Evolutionary conservation across 2,329 filamentous ascomycete species (phyloP), one percentile per base, ranked within the genome.

Genomic region (Aspergillus felis): DNA sequence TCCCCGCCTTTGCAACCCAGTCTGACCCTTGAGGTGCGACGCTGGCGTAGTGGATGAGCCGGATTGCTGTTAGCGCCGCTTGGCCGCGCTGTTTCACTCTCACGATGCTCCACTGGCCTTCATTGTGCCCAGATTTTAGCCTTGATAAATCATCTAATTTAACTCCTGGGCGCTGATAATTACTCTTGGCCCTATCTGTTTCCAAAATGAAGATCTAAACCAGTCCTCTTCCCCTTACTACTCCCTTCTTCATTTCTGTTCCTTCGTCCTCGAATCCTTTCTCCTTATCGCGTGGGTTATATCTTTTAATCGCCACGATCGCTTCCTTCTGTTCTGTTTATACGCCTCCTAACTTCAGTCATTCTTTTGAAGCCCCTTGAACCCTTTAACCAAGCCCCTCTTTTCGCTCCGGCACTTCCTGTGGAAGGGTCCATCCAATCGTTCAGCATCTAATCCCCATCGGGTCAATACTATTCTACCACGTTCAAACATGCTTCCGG

Each of bases 381-480:
- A 38, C 32, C 32, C 38, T 53, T 53, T 47, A 47, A 25, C 24
- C 10, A 47, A 47, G 44, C 22, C 44, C 22, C 44, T 47, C 44
- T 47, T 24, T 47, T 24, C 5, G 17, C 10, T 47, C 12, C 50
- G 50, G 55, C 50, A 58, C 61, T 64, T 63, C 59, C 61, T 50
- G 62, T 50, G 54, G 56, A 60, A 63, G 58, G 58, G 47, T 58
- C 61, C 54, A 50, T 63, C 58, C 62, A 42, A 46, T 62, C 62
- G 9, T 59, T 61, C 42, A 56, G 22, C 22, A 27, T 29, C 48
- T 25, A 51, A 53, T 38, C 27, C 41, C 25, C 52, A 29, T 24
- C 22, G n/a, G 44, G 44, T 27, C 44, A 24, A 27, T 12, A 24
- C 8, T 47, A 47, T 47, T 24, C 12, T 47, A 14, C 22, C 22